Percentiles rank a stretch among this genome's conserved stretches.
Evolutionary conservation across 2,329 filamentous ascomycete genomes (phyloP).

Genomic region (Zymoseptoria passerinii): DNA sequence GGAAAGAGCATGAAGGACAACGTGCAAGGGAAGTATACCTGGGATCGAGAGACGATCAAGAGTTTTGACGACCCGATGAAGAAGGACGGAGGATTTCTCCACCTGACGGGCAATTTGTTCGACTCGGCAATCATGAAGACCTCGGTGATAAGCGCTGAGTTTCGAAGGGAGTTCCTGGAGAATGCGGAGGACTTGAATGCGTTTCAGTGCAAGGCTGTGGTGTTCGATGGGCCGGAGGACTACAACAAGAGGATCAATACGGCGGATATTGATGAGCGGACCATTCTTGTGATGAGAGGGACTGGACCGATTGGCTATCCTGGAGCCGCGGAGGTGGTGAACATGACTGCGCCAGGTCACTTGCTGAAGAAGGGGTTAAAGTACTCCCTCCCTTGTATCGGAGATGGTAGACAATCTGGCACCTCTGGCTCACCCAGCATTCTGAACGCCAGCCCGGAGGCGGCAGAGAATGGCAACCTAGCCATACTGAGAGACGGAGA

Average conservation of each 20-base stretch:
- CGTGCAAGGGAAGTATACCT: slow-evolving; percentile 38
- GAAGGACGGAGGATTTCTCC: slow-evolving; percentile 42
- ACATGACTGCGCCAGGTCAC: slow-evolving; percentile 26
- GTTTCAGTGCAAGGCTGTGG: slow-evolving; percentile 24
- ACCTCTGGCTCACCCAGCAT: slow-evolving; percentile 49
- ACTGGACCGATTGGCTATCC: slow-evolving; percentile 26
- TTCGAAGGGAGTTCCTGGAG: slow-evolving; percentile 23
- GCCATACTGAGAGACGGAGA: slow-evolving; percentile 45
- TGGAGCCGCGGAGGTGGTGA: slow-evolving; percentile 27
- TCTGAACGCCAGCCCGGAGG: slow-evolving; percentile 49
- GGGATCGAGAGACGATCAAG: slow-evolving; percentile 44
- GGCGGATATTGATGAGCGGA: slow-evolving; percentile 23
- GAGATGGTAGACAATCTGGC: slow-evolving; percentile 48
- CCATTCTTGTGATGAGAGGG: slow-evolving; percentile 26
- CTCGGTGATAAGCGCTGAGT: slow-evolving; percentile 22
- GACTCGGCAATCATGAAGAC: slow-evolving; percentile 28
- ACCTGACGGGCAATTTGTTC: slow-evolving; percentile 25
- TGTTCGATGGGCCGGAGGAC: slow-evolving; percentile 27
- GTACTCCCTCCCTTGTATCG: slow-evolving; percentile 43
- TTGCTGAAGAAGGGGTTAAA: slow-evolving; percentile 26
- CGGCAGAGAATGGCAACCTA: slow-evolving; percentile 47
- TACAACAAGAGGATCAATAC: slow-evolving; percentile 24
- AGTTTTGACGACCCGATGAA: slow-evolving; percentile 41
- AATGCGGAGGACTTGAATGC: slow-evolving; percentile 20
- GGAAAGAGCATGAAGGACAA: slow-evolving; percentile 41